A percentile compares a stretch with the other conserved stretches of the same genome.
Evolutionary conservation across 495 filamentous ascomycete species (phyloP).

Genomic region (Neohortaea acidophila): DNA sequence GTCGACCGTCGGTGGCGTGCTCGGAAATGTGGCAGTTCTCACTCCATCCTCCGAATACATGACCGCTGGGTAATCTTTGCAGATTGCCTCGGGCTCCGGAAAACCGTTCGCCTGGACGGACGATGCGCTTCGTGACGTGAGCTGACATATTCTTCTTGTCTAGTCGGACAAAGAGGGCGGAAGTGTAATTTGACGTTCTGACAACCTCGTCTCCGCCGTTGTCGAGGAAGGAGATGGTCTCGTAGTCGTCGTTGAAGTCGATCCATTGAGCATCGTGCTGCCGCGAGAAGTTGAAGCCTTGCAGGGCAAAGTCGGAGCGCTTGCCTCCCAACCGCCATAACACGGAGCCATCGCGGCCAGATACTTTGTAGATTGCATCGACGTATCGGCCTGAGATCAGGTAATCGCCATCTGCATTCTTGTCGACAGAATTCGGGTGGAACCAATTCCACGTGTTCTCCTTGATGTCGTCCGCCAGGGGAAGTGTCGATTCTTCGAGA

Average conservation of each 20-base stretch:
- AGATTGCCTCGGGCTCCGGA: slow-evolving; percentile 49
- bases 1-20: slow-evolving; percentile 35
- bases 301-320: background rate
- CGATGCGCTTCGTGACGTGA: too few relatives aligned
- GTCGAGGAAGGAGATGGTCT: too few relatives aligned
- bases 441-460: too few relatives aligned
- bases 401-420: background rate
- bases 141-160: too few relatives aligned
- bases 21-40: slow-evolving; percentile 42
- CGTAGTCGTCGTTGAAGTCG: too few relatives aligned
- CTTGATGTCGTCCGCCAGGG: background rate
- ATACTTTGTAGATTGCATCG: background rate
- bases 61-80: slow-evolving; percentile 40
- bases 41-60: slow-evolving; percentile 45
- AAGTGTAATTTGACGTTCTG: too few relatives aligned
- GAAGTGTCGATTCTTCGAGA: background rate
- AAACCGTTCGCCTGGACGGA: too few relatives aligned
- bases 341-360: background rate
- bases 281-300: background rate
- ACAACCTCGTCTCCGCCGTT: too few relatives aligned
- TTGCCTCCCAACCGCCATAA: background rate
- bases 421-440: background rate
- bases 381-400: background rate
- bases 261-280: background rate
- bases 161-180: too few relatives aligned